phyloP scores from a whole-genome alignment of 345 rosid species.

The Lumnitzera racemosa region DNA sequence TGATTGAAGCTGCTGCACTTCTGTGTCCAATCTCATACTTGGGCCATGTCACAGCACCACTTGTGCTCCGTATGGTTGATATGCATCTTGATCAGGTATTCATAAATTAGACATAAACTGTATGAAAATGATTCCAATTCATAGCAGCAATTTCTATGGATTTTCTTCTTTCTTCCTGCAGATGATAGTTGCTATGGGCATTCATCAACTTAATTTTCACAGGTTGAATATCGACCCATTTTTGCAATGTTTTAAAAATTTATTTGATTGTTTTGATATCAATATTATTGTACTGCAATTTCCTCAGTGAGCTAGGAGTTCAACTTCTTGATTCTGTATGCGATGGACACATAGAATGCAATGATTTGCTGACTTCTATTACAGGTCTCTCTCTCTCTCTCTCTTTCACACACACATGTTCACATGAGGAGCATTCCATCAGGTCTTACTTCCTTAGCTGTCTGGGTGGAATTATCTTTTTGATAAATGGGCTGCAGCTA shows the following conservation, averaged over 20 bases:
- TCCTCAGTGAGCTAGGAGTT: constrained; percentile 48
- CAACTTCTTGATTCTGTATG: constrained; percentile 71
- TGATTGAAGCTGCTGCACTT: constrained; percentile 94
- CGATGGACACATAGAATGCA: constrained; percentile 56
- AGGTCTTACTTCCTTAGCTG: too few relatives aligned
- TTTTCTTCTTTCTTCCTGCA: constrained; percentile 19
- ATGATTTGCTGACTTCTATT: constrained; percentile 62
- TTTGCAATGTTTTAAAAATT: not conserved
- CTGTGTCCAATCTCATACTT: constrained; percentile 84
- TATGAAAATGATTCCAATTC: constrained; percentile 6
- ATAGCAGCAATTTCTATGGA: not conserved
- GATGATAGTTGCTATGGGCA: constrained; percentile 76
- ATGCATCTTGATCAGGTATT: constrained; percentile 87
- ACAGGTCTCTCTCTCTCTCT: constrained; percentile 46
- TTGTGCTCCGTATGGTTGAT: constrained; percentile 74
- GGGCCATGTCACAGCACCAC: constrained; percentile 73
- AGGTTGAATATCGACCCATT: constrained; percentile 34
- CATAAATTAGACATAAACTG: constrained; percentile 1
- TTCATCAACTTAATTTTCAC: constrained; percentile 80
- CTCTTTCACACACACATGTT: not conserved
- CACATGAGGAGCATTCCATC: too few relatives aligned
- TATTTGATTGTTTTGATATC: not conserved
- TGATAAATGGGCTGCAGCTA: too few relatives aligned
- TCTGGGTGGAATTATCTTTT: too few relatives aligned
- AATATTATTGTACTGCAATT: constrained; percentile 3